phyloP scores from a whole-genome alignment of 2,329 filamentous ascomycete genomes.

The Fusarium nelsonii region DNA sequence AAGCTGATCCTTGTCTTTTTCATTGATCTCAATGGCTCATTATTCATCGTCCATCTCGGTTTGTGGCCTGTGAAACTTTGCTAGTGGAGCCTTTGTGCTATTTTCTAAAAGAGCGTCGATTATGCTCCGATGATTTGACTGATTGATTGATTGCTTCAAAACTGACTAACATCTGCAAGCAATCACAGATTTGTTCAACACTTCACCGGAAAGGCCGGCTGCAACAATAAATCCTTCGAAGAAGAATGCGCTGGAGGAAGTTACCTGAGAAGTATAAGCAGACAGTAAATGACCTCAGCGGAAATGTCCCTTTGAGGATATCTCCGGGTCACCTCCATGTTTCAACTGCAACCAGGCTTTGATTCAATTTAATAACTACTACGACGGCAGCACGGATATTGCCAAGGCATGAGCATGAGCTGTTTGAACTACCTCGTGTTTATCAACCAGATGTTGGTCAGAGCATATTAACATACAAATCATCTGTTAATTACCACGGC shows the following conservation, averaged over 20 bases:
- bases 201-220: background rate
- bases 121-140: conserved; percentile 12
- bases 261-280: background rate
- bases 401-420: conserved; percentile 18
- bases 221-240: conserved; percentile 4
- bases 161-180: background rate
- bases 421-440: conserved; percentile 12
- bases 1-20: conserved; percentile 29
- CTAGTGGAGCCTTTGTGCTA: conserved; percentile 28
- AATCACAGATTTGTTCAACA: background rate
- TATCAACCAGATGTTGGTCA: background rate
- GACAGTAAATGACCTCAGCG: conserved; percentile 19
- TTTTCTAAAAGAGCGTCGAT: conserved; percentile 5
- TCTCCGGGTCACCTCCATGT: conserved; percentile 27
- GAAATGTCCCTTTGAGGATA: conserved; percentile 17
- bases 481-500: conserved; percentile 15
- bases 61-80: conserved; percentile 41
- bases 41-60: conserved; percentile 32
- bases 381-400: conserved; percentile 10
- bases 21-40: conserved; percentile 19
- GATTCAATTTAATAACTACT: conserved; percentile 1
- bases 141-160: background rate
- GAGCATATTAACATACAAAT: conserved; percentile 11
- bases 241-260: conserved; percentile 9
- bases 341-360: conserved; percentile 20